Evolutionary conservation across 345 rosid genomes (phyloP).

Genomic region (Viola odorata): DNA sequence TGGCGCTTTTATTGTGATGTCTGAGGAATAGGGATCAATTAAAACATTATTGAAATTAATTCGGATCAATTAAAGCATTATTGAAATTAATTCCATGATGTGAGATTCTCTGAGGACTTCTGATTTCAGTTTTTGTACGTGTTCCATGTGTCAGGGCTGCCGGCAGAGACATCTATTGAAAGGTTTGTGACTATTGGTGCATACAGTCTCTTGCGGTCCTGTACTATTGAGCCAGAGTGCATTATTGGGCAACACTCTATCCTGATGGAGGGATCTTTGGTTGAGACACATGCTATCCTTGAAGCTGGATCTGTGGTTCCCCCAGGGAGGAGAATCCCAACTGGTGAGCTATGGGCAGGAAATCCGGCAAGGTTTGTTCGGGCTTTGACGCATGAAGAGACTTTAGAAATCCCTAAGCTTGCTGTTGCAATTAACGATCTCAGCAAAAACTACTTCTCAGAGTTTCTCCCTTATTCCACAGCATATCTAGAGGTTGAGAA

Average conservation of each 20-base stretch:
- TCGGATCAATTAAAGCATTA: too few relatives aligned
- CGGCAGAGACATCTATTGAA: constrained; percentile 79
- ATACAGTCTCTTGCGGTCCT: constrained; percentile 74
- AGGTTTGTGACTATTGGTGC: constrained; percentile 92
- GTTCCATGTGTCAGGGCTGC: constrained; percentile 57
- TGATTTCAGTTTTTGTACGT: background rate
- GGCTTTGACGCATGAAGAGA: constrained; percentile 81
- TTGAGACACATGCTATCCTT: constrained; percentile 81
- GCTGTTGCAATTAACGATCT: constrained; percentile 89
- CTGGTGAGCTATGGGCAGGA: constrained; percentile 97
- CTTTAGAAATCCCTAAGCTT: constrained; percentile 87
- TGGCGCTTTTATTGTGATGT: too few relatives aligned
- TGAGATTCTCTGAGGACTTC: background rate
- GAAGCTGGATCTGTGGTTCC: constrained; percentile 97
- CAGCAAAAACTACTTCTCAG: constrained; percentile 67
- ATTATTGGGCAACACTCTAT: constrained; percentile 92
- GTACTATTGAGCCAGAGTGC: constrained; percentile 98
- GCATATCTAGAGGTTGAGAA: constrained; percentile 94
- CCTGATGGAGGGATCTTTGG: constrained; percentile 96
- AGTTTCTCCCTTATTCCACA: constrained; percentile 90
- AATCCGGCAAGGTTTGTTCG: constrained; percentile 92
- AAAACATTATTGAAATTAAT: too few relatives aligned
- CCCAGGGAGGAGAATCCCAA: constrained; percentile 93
- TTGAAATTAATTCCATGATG: too few relatives aligned
- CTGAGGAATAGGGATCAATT: too few relatives aligned